Evolutionary conservation across 257 asterid genomes (phyloP).

Genomic region (Solanum clarkiae): DNA sequence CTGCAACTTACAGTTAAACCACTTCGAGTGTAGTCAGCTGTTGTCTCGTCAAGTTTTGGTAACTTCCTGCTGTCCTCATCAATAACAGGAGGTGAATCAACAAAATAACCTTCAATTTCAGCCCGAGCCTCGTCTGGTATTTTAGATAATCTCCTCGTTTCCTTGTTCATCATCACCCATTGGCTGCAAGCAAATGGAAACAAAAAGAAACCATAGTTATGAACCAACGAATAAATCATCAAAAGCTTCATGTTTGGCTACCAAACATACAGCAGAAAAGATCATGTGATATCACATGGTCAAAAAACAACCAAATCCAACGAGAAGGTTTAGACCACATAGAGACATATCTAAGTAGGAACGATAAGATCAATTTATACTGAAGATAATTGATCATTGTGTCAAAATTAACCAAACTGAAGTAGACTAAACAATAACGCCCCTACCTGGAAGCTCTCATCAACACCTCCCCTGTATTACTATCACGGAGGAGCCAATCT

Average conservation of each 20-base stretch:
- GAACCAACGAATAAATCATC: not conserved
- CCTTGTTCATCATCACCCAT: conserved; percentile 98
- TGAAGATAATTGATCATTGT: not conserved
- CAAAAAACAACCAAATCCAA: not conserved
- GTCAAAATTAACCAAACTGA: not conserved
- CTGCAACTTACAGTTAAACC: conserved; percentile 76
- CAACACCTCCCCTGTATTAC: conserved; percentile 64
- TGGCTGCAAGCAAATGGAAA: conserved; percentile 27
- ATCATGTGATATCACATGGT: not conserved
- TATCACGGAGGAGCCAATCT: conserved; percentile 87
- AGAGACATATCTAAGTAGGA: not conserved
- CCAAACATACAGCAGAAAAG: not conserved
- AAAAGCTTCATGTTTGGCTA: not conserved
- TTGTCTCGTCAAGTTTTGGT: conserved; percentile 72
- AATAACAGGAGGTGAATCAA: conserved; percentile 80
- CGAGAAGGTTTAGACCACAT: not conserved
- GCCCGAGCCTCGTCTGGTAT: conserved; percentile 88
- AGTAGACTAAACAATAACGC: not conserved
- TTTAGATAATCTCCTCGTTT: conserved; percentile 82
- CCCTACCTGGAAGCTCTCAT: conserved; percentile 86
- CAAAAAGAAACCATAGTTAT: not conserved
- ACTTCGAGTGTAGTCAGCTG: conserved; percentile 47
- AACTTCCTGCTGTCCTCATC: conserved; percentile 71
- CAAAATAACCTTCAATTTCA: conserved; percentile 67
- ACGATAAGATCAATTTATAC: not conserved